Evolutionary conservation across 371 early-diverging fungal species (phyloP), one percentile per base, ranked within the genome.

Genomic region (Choanephora cucurbitarum): DNA sequence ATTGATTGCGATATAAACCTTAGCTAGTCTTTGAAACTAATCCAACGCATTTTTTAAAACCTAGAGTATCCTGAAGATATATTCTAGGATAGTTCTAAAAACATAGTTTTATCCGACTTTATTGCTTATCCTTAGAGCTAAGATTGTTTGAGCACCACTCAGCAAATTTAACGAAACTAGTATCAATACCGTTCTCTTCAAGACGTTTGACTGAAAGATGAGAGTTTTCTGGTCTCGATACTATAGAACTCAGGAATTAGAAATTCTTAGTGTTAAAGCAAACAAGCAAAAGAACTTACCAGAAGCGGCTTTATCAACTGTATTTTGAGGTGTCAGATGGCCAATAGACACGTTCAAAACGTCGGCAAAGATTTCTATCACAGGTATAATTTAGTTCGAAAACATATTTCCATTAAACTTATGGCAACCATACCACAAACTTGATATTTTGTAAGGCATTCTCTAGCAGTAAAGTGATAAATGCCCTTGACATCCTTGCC

Each of bases 381-480:
- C 15, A 19, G 37, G 17, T 4, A 18, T 21, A 10, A 45, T 39
- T 2, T n/a, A 11, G 15, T 1, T 28, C 15, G 8, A 15, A 39
- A 24, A 3, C n/a, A 6, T 15, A 17, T n/a, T 10, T 33, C 17
- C 9, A 19, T 23, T 37, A 45, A 40, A 40, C n/a, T 33, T 13
- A 48, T 31, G 18, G 58, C 55, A 57, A 54, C 72, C 75, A 62
- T 75, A 82, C 83, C 73, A 59, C 90, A 88, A 70, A 94, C 90
- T 42, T 83, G 79, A 64, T 91, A 93, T 67, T 93, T 93, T 17
- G 92, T 91, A 53, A 79, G 78, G 45, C 60, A 53, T 62, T 90
- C 87, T 45, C 79, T 63, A 13, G 75, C 82, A 37, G 80, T 77
- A 62, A 88, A 91, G 60, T 93, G 93, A 57, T 80, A 87, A 2